A percentile compares a stretch with the other conserved stretches of the same genome.
Evolutionary conservation across 805 yeast species (phyloP).

Genomic region (Yamadazyma sp.): DNA sequence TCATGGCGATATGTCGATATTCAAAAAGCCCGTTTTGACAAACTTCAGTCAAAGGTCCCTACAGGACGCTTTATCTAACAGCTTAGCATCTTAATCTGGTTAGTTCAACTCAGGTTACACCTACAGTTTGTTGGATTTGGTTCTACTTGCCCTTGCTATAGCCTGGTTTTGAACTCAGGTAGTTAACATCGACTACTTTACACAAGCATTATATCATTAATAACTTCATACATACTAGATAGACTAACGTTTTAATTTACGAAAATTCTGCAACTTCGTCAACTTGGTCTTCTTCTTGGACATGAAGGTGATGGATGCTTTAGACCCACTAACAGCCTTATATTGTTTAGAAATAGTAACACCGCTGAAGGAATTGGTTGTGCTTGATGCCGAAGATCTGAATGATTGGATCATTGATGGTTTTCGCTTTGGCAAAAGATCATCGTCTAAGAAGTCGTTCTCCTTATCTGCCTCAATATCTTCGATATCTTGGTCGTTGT

Average conservation of each 20-base stretch:
- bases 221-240: constrained; percentile 1
- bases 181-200: neutral
- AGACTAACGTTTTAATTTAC: constrained; percentile 8
- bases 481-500: constrained; percentile 17
- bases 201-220: neutral
- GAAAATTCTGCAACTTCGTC: constrained; percentile 4
- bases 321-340: constrained; percentile 54
- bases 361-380: constrained; percentile 44
- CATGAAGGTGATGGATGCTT: constrained; percentile 57
- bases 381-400: constrained; percentile 38
- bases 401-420: constrained; percentile 51
- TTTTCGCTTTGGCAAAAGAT: constrained; percentile 40
- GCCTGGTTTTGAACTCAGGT: constrained; percentile 6
- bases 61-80: constrained; percentile 42
- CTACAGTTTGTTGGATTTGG: neutral
- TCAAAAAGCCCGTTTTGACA: constrained; percentile 34
- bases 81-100: constrained; percentile 10
- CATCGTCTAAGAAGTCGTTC: constrained; percentile 29
- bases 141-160: neutral
- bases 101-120: neutral
- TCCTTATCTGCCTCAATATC: constrained; percentile 19
- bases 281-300: constrained; percentile 31
- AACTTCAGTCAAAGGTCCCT: constrained; percentile 49
- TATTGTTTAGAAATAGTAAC: constrained; percentile 56
- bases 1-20: constrained; percentile 43